Percentiles rank a stretch among this genome's conserved stretches.
phyloP scores from a whole-genome alignment of 176 grass and related monocot genomes.

The Triticum monococcum region DNA sequence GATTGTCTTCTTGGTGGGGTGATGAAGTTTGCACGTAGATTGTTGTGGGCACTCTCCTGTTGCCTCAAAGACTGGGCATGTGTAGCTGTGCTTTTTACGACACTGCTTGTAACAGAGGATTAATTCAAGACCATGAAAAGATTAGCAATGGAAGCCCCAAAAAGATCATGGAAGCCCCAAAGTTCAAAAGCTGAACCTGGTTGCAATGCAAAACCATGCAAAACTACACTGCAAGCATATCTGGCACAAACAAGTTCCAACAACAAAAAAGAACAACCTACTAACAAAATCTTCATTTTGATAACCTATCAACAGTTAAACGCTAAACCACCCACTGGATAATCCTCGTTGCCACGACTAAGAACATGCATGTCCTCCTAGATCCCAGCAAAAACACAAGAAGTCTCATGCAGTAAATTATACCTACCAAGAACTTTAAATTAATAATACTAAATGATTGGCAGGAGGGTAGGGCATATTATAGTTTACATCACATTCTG shows the following conservation, averaged over 20 bases:
- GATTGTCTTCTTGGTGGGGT: conserved; percentile 74
- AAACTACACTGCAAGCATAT: background rate
- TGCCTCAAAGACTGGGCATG: conserved; percentile 70
- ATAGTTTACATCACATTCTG: background rate
- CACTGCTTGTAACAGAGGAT: conserved; percentile 76
- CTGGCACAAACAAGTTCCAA: background rate
- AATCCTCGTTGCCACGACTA: background rate
- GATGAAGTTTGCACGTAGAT: conserved; percentile 92
- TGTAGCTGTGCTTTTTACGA: conserved; percentile 89
- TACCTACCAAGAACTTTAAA: background rate
- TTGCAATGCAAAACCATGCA: conserved; percentile 12
- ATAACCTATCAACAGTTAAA: background rate
- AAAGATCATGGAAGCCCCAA: conserved; percentile 10
- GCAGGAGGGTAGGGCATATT: background rate
- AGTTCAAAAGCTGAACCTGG: conserved; percentile 14
- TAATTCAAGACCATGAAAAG: conserved; percentile 51
- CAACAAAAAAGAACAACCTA: background rate
- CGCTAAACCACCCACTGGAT: background rate
- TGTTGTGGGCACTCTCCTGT: conserved; percentile 77
- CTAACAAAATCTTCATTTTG: background rate
- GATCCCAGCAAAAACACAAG: background rate
- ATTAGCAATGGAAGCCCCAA: conserved; percentile 16
- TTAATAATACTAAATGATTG: background rate
- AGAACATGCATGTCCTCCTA: background rate
- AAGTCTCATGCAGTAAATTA: background rate